These are phyloP conservation scores for Candida sithepensis DNA, from an alignment of 805 yeast genomes.

Conservation along the genomic window DNA sequence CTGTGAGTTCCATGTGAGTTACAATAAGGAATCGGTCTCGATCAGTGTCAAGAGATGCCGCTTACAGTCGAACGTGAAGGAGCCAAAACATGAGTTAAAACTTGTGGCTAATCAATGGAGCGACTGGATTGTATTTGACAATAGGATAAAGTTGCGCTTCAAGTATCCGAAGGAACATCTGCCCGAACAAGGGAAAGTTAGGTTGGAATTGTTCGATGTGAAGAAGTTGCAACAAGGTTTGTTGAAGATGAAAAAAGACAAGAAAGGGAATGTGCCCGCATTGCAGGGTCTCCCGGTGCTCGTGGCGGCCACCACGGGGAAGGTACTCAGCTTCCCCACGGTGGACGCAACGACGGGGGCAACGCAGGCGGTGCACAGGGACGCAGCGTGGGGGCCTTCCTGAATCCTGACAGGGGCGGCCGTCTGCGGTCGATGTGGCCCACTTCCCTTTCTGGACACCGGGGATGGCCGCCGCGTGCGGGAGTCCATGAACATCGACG, in stretches of 20 bases:
- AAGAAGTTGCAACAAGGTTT: not conserved
- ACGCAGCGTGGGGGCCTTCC: no score
- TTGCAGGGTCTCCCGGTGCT: not conserved
- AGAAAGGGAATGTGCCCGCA: not conserved
- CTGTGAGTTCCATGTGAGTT: constrained; percentile 3
- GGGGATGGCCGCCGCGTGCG: no score
- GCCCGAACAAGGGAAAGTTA: no score
- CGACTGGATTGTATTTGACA: constrained; percentile 1
- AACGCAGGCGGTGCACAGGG: no score
- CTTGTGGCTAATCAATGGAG: not conserved
- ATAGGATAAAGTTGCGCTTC: not conserved
- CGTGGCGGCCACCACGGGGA: not conserved
- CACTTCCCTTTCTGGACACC: no score
- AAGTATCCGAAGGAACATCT: not conserved
- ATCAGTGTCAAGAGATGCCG: not conserved
- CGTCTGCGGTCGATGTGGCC: no score
- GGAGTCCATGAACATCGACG: no score
- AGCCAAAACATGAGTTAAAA: not conserved
- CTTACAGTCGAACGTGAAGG: not conserved
- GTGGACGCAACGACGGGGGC: no score
- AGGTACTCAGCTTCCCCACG: no score
- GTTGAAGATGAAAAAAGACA: not conserved
- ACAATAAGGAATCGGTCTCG: not conserved
- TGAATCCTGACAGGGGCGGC: no score
- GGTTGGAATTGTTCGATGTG: not conserved